Evolutionary conservation across 2,329 filamentous ascomycete genomes (phyloP).

Genomic region (Fusarium xylarioides): DNA sequence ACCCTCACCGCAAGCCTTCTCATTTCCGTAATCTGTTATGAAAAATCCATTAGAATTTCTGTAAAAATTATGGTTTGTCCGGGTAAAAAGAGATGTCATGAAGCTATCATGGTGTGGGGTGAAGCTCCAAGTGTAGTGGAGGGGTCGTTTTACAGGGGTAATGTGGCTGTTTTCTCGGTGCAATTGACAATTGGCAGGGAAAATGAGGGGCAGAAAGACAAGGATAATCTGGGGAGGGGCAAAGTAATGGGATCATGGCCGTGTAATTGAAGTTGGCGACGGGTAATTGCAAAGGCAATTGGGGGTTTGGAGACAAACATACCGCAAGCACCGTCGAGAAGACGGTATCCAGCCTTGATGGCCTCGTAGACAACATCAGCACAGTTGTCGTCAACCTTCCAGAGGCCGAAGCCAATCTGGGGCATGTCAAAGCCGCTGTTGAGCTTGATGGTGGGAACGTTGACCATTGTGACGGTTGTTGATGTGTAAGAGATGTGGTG

Average conservation of each 20-base stretch:
- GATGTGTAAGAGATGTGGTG: slow-evolving; percentile 1
- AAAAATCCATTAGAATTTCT: slow-evolving; percentile 1
- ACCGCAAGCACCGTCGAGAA: slow-evolving; percentile 70
- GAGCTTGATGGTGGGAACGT: slow-evolving; percentile 64
- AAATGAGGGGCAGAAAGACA: slow-evolving; percentile 15
- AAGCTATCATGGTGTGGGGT: slow-evolving; percentile 29
- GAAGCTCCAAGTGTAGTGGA: slow-evolving; percentile 18
- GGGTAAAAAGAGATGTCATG: slow-evolving; percentile 20
- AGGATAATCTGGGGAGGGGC: slow-evolving; percentile 28
- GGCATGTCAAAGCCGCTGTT: slow-evolving; percentile 76
- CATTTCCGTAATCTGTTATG: slow-evolving; percentile 80
- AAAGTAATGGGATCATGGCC: slow-evolving; percentile 6
- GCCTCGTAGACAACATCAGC: slow-evolving; percentile 82
- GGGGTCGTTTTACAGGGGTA: slow-evolving; percentile 38
- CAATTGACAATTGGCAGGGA: slow-evolving; percentile 40
- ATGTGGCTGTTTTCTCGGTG: slow-evolving; percentile 39
- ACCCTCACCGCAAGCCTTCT: slow-evolving; percentile 79
- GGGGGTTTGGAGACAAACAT: slow-evolving; percentile 44
- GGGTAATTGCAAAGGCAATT: slow-evolving; percentile 1
- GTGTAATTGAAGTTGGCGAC: slow-evolving; percentile 4
- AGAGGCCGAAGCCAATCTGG: slow-evolving; percentile 80
- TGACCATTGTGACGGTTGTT: slow-evolving; percentile 45
- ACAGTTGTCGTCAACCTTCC: slow-evolving; percentile 82
- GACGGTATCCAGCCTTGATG: slow-evolving; percentile 69
- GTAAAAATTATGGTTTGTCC: not conserved